Evolutionary conservation across 345 rosid genomes (phyloP), one percentile per base, ranked within the genome.

Genomic region (Abelmoschus esculentus): DNA sequence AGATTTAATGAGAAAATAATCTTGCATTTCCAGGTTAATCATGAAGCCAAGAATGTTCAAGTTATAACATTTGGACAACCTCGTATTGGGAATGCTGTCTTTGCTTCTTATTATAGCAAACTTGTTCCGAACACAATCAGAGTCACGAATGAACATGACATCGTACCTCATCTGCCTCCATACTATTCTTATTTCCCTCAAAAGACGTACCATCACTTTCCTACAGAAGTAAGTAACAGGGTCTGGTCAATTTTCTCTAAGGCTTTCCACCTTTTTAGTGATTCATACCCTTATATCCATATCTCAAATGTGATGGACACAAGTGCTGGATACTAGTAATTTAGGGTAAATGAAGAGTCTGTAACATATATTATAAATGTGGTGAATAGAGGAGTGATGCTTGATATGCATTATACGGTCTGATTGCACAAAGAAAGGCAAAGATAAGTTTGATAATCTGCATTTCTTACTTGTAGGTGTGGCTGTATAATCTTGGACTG

Each of bases 51-150:
- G 71, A 80, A 85, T 70, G 87, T 91, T 59, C 87, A 80, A 73
- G 89, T 91, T 72, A 77, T 90, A 82, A 91, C 99, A 7, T 95
- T 90, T 85, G 97, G 99, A 75, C 99, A 95, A 65, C 99, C 99
- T 67, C 96, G 97, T 67, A 76, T 95, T 50, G 99, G 99, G 72
- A 95, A 95, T 86, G 90, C 90, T 0, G 91, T 66, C 59, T 95
- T 95, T 80, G 84, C 96, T 74, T 78, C 90, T 40, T 89, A 80
- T 77, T 89, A 91, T 70, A 80, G 81, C 70, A 72, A 83, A 63
- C 83, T 82, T 65, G 91, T 95, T 58, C 96, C 96, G 6, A 78
- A 90, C 74, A 80, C 90, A 18, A 76, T 88, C 61, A 83, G 99
- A 61, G 87, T 95, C 62, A 83, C 89, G 15, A 85, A 91, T 78